Evolutionary conservation across 2,329 filamentous ascomycete species (phyloP).

Genomic region (Dactylellina leptospora): DNA sequence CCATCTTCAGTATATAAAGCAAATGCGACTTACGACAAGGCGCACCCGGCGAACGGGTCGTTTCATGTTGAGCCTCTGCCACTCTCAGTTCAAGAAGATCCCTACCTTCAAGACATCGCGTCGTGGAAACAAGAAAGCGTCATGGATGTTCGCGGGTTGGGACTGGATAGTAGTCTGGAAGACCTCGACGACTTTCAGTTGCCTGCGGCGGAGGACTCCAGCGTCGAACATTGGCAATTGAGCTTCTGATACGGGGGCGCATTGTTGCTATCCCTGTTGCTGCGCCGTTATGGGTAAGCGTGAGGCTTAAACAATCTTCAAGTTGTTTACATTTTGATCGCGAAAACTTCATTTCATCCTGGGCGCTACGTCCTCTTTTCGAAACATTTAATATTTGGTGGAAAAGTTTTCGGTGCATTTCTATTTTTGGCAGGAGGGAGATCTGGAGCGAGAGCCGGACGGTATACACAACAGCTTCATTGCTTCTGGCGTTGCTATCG

Average conservation of each 20-base stretch:
- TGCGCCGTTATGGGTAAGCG: too few relatives aligned
- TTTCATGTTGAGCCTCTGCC: conserved; percentile 1
- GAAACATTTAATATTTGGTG: not conserved
- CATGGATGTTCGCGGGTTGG: conserved; percentile 8
- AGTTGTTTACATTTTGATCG: not conserved
- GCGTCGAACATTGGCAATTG: conserved; percentile 36
- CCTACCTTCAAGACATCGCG: conserved; percentile 33
- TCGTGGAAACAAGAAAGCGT: conserved; percentile 24
- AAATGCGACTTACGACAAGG: conserved; percentile 7
- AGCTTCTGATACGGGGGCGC: conserved; percentile 16
- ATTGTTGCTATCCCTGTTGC: not conserved
- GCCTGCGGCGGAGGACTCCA: conserved; percentile 32
- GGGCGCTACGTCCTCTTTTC: not conserved
- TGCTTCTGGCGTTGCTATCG: conserved; percentile 5
- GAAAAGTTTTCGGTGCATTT: not conserved
- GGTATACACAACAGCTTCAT: too few relatives aligned
- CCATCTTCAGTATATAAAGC: too few relatives aligned
- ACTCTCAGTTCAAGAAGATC: conserved; percentile 16
- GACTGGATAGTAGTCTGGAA: conserved; percentile 25
- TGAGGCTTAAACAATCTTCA: not conserved
- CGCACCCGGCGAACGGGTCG: conserved; percentile 10
- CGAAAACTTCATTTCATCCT: not conserved
- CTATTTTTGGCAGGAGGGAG: not conserved
- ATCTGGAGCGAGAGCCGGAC: too few relatives aligned
- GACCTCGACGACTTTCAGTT: conserved; percentile 44